Base-by-base conservation (phyloP, 192 early-diverging fungal species). In the Coemansia sp. region DNA sequence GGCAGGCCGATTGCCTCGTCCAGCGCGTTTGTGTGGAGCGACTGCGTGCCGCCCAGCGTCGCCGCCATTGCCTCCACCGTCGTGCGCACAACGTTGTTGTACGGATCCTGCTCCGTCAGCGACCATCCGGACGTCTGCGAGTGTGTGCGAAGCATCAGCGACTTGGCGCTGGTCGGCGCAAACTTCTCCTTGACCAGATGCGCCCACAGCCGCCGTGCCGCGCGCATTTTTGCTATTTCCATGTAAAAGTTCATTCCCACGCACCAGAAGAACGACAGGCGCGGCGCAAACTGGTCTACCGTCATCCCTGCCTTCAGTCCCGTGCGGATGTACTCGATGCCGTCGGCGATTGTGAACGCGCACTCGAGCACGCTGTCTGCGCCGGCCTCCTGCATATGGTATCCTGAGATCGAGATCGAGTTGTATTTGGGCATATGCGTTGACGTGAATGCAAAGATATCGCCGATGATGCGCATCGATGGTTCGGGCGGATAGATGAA, bases 171-270 rank as follows among this genome's bases (percentile, higher is more conserved):
- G 69, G 91, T 86, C n/a, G 94, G 91, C n/a, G 84, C 51, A 68
- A 95, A 95, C 63, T 92, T 93, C 67, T 93, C 86, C 76, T 93
- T 88, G 73, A 95, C 85, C 76, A 92, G 57, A 10, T 77, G 66
- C 10, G 93, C 90, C 92, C 92, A 95, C 8, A 95, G 88, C n/a
- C 91, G 85, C 16, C 94, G 86, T 3, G 90, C 94, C 5, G 92
- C 94, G 16, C 94, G 89, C 83, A 95, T 87, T 76, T 95, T 95
- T 36, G 94, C 94, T 56, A 95, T 90, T 77, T 95, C 94, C 94
- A 95, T 95, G 81, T 93, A 95, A 73, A 94, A 95, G 85, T 94
- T 95, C 94, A 95, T 95, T 5, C 92, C 94, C 40, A 95, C 89
- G 54, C 90, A 93, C 86, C 92, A 95, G 80, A 95, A 95, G 87